A percentile compares a stretch with the other conserved stretches of the same genome.
phyloP scores from a whole-genome alignment of 352 stramenopile species.

The Phytophthora sp. region DNA sequence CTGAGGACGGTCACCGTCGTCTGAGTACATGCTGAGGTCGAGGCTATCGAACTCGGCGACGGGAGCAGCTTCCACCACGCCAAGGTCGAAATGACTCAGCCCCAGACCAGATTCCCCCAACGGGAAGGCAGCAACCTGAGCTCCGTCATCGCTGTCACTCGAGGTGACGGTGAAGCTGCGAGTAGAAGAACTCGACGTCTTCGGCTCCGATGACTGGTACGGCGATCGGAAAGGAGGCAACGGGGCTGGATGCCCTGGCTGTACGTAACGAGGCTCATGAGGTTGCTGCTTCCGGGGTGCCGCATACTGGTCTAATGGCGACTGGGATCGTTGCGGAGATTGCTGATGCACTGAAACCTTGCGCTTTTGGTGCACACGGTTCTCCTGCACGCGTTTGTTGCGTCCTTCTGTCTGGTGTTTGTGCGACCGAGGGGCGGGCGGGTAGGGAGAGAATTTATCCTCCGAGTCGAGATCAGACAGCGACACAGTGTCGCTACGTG shows the following conservation, averaged over 20 bases:
- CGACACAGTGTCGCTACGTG: slow-evolving; percentile 32
- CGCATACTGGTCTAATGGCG: slow-evolving; percentile 34
- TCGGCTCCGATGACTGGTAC: slow-evolving; percentile 30
- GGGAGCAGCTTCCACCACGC: slow-evolving; percentile 31
- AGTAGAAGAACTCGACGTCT: slow-evolving; percentile 26
- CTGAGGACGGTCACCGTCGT: slow-evolving; percentile 23
- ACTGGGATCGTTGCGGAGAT: slow-evolving; percentile 24
- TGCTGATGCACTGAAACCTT: slow-evolving; percentile 3
- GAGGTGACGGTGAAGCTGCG: slow-evolving; percentile 34
- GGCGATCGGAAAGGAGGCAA: slow-evolving; percentile 38
- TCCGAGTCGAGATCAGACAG: slow-evolving; percentile 39
- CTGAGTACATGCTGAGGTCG: slow-evolving; percentile 36
- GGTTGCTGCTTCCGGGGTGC: slow-evolving; percentile 21
- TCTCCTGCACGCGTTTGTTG: slow-evolving; percentile 40
- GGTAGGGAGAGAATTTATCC: slow-evolving; percentile 48
- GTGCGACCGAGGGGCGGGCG: slow-evolving; percentile 27
- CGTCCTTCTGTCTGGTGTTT: slow-evolving; percentile 41
- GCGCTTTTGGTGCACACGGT: slow-evolving; percentile 30
- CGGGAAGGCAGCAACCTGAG: slow-evolving; percentile 18
- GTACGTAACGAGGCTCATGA: slow-evolving; percentile 25
- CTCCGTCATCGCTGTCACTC: slow-evolving; percentile 39
- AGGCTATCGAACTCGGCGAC: slow-evolving; percentile 29
- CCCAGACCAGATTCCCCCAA: slow-evolving; percentile 34
- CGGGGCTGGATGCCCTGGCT: slow-evolving; percentile 7
- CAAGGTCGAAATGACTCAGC: slow-evolving; percentile 48